These are phyloP conservation scores for Penicillium digitatum DNA, from an alignment of 2,329 filamentous ascomycete genomes.

Conservation along the genomic window DNA sequence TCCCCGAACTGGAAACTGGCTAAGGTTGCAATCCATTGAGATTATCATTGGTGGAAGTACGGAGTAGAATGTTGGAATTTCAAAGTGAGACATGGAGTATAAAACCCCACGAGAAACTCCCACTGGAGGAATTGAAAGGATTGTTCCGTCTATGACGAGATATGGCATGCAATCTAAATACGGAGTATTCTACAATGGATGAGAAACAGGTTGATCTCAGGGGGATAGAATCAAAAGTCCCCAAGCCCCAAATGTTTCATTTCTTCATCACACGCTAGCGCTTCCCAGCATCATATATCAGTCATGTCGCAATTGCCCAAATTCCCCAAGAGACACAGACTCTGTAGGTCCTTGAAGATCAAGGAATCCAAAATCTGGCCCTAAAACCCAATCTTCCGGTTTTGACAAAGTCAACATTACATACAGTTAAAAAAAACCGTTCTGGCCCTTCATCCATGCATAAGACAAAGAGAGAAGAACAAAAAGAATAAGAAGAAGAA, in stretches of 20 bases:
- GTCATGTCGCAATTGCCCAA: constrained; percentile 15
- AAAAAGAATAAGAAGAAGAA: constrained; percentile 7
- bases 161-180: background rate
- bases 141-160: background rate
- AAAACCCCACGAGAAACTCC: background rate
- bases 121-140: background rate
- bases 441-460: constrained; percentile 1
- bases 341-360: background rate
- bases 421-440: constrained; percentile 19
- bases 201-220: background rate
- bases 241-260: constrained; percentile 15
- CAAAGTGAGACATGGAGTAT: background rate
- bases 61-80: background rate
- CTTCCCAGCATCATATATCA: constrained; percentile 13
- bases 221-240: background rate
- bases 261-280: constrained; percentile 17
- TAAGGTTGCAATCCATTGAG: background rate
- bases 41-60: constrained; percentile 3
- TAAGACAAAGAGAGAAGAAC: constrained; percentile 10
- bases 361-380: constrained; percentile 4
- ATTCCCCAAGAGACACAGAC: constrained; percentile 6
- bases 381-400: constrained; percentile 4
- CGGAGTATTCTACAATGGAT: background rate
- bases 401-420: constrained; percentile 22
- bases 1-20: too few species aligned